phyloP scores from a whole-genome alignment of 2,329 filamentous ascomycete genomes.

The Pseudopithomyces chartarum region DNA sequence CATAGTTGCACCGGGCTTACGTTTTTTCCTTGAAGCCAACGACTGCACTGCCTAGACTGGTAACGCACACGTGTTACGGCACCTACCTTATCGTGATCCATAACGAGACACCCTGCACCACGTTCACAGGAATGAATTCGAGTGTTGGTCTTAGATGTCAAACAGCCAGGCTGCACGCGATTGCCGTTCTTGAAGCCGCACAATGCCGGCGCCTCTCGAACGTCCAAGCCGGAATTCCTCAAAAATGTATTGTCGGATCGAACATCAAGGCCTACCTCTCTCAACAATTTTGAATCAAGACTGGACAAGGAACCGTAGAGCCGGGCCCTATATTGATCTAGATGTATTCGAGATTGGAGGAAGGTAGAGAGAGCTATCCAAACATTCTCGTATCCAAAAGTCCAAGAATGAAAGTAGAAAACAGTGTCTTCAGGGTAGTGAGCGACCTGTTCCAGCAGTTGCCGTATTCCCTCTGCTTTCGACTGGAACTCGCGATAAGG shows the following conservation, averaged over 20 bases:
- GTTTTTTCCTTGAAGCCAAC: not conserved
- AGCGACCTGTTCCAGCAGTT: slow-evolving; percentile 71
- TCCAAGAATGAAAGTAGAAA: slow-evolving; percentile 89
- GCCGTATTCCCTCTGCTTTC: slow-evolving; percentile 75
- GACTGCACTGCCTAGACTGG: too few species aligned
- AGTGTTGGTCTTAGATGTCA: slow-evolving; percentile 67
- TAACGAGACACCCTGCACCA: slow-evolving; percentile 63
- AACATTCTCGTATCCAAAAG: slow-evolving; percentile 90
- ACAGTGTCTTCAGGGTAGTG: slow-evolving; percentile 73
- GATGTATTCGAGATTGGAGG: slow-evolving; percentile 74
- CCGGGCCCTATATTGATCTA: slow-evolving; percentile 78
- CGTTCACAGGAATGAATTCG: slow-evolving; percentile 87
- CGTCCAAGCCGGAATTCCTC: slow-evolving; percentile 46
- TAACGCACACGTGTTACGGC: not conserved
- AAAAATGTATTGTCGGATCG: slow-evolving; percentile 26
- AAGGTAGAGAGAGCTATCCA: slow-evolving; percentile 80
- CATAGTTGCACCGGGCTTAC: not conserved
- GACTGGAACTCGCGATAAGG: slow-evolving; percentile 60
- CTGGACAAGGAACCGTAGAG: slow-evolving; percentile 68
- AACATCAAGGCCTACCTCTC: slow-evolving; percentile 46
- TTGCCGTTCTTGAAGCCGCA: slow-evolving; percentile 80
- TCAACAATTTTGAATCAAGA: slow-evolving; percentile 24
- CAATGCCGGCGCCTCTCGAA: slow-evolving; percentile 67
- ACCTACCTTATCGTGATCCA: slow-evolving; percentile 49
- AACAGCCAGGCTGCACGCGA: slow-evolving; percentile 67